Base-by-base conservation (phyloP, 768 basidiomycete species). In the Hericium rajendrae region DNA sequence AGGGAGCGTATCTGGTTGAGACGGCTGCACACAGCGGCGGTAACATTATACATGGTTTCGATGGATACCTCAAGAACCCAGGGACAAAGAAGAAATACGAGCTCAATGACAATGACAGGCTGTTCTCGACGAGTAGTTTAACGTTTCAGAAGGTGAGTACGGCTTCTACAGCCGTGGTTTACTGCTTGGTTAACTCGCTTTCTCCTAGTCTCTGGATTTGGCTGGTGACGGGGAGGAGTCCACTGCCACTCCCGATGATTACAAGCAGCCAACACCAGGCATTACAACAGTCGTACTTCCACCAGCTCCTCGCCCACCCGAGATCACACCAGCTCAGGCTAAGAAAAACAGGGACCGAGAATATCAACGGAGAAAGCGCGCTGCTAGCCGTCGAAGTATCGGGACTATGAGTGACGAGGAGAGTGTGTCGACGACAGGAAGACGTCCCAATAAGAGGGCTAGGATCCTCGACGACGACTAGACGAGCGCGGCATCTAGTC, bases 11-110 rank as follows among this genome's bases (percentile, higher is more conserved):
- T 69, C 74, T 93, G 38, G 80, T 82, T 6, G 91, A 93, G 54
- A 91, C 91, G 0, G 81, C 85, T 1, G 74, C 76, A 0, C 84
- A 86, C 59, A 84, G 82, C 63, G 88, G 90, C 16, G 91, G 91
- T 32, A 92, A 93, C 63, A 91, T 93, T 54, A 86, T 93, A 39
- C 86, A 86, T 64, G 91, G 91, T 4, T 92, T 92, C 61, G 91
- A 92, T 55, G 83, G 85, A 43, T 93, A 91, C 67, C 79, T 92
- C 57, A 93, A 92, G 70, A 85, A 85, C 63, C 86, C 84, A 58
- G 79, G 78, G 9, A 82, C 78, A 6, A 75, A 88, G 64, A 78
- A 85, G 66, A 85, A 84, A 66, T 82, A 85, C 62, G 89, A 92
- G 62, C 79, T 90, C 57, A 81, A 78, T 59, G 91, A 92, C 57